Base-by-base conservation (phyloP, 441 rosid genomes). In the Lepidium campestre region DNA sequence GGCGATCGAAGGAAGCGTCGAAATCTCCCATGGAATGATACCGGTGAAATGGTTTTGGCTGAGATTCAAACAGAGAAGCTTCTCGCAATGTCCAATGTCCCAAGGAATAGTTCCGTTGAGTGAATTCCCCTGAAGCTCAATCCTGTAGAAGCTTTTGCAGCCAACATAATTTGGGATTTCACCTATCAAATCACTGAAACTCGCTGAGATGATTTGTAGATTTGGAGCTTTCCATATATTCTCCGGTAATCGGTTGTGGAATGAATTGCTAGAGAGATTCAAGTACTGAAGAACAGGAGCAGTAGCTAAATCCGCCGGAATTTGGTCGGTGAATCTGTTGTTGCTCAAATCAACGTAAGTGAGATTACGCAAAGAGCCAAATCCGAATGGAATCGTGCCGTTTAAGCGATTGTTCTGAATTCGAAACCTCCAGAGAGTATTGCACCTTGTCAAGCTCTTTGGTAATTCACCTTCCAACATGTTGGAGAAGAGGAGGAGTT, bases 401-500 rank as follows among this genome's bases (percentile, higher is more conserved):
- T 75, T 82, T 31, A 93, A 74, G 3, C 69, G 77, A 63, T 93
- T 93, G 75, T 85, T 76, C 39, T 91, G 95, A 53, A 56, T 83
- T 61, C 99, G 72, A 17, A 93, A 73, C 72, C 99, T 81, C 42
- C 62, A 64, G 11, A 93, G 77, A 6, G 96, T 75, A 2, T 79
- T 63, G 80, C 99, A 93, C 50, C 65, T 81, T 1, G 84, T 79
- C 6, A 93, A 73, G 37, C 82, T 80, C 19, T 44, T 62, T 0
- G 99, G 99, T 2, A 91, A 44, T 44, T 74, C 73, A 41, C 80
- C 78, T 8, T 44, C 36, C 62, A 93, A 77, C 53, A 39, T 76
- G 82, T 93, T 93, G 79, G 92, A 84, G 85, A 93, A 93, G 68
- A 93, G 93, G 9, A 93, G 73, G 63, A 93, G 96, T 74, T 93